A percentile compares a stretch with the other conserved stretches of the same genome.
These are phyloP conservation scores for Aureobasidium sp. DNA, from an alignment of 2,329 filamentous ascomycete genomes.

Conservation along the genomic window DNA sequence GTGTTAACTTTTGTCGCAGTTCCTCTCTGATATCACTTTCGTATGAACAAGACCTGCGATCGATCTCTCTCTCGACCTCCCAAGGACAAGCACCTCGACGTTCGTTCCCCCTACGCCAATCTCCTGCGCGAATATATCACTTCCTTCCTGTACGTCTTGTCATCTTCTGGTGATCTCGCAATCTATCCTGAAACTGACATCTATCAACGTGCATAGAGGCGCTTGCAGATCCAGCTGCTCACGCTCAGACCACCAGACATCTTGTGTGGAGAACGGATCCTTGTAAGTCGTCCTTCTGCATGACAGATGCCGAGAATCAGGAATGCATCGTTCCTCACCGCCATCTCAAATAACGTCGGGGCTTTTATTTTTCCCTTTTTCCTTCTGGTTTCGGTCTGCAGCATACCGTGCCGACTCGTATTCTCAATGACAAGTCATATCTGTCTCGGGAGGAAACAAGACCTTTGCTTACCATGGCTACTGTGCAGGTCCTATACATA, in stretches of 20 bases:
- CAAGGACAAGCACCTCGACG: neutral
- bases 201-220: slow-evolving; percentile 15
- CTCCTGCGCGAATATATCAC: neutral
- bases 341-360: slow-evolving; percentile 7
- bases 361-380: slow-evolving; percentile 10
- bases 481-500: slow-evolving; percentile 12
- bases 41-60: neutral
- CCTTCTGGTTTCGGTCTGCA: slow-evolving; percentile 12
- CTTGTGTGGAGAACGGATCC: slow-evolving; percentile 12
- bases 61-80: neutral
- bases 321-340: slow-evolving; percentile 15
- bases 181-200: slow-evolving; percentile 15
- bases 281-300: slow-evolving; percentile 13
- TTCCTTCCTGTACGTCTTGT: neutral
- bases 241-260: slow-evolving; percentile 8
- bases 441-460: slow-evolving; percentile 4
- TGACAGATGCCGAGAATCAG: slow-evolving; percentile 14
- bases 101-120: neutral
- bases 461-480: slow-evolving; percentile 10
- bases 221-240: slow-evolving; percentile 11
- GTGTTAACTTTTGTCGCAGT: neutral
- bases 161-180: neutral
- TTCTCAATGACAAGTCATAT: slow-evolving; percentile 14
- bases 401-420: slow-evolving; percentile 9
- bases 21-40: neutral